Conservation (phyloP, 805 yeast genomes). For the Spathaspora passalidarum region DNA sequence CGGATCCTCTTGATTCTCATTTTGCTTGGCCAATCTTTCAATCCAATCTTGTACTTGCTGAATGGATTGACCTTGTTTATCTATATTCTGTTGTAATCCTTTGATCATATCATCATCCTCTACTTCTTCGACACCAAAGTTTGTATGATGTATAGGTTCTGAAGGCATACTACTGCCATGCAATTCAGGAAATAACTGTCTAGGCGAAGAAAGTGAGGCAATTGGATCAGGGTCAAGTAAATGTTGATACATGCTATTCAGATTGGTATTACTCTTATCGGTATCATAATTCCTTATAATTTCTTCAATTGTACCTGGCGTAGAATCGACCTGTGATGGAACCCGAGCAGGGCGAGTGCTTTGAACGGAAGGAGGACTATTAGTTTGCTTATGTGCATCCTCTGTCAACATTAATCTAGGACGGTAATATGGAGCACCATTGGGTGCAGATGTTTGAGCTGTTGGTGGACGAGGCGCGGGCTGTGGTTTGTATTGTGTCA, state of each 20-base stretch:
- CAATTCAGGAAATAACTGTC: constrained; percentile 33
- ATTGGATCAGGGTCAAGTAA: constrained; percentile 19
- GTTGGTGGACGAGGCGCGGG: not conserved
- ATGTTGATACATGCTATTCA: constrained; percentile 31
- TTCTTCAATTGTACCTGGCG: constrained; percentile 23
- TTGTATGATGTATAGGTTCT: constrained; percentile 2
- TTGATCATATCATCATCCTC: constrained; percentile 18
- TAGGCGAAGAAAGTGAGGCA: constrained; percentile 24
- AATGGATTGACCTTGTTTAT: constrained; percentile 49
- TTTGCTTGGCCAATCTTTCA: constrained; percentile 30
- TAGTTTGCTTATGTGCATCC: constrained; percentile 20
- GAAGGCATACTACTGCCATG: constrained; percentile 9
- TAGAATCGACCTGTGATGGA: constrained; percentile 4
- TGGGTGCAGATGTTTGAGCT: not conserved
- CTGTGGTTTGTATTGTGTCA: constrained; percentile 8
- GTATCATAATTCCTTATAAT: constrained; percentile 23
- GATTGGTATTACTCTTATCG: constrained; percentile 16
- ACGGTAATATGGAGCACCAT: constrained; percentile 16
- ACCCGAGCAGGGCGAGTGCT: constrained; percentile 1
- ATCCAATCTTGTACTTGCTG: constrained; percentile 60
- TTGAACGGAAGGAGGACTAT: constrained; percentile 1
- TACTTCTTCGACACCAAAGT: not conserved
- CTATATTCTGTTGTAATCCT: constrained; percentile 46
- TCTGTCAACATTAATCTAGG: constrained; percentile 42
- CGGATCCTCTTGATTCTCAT: constrained; percentile 11